Evolutionary conservation across 2,329 filamentous ascomycete genomes (phyloP).

Genomic region (Nakataea oryzae): DNA sequence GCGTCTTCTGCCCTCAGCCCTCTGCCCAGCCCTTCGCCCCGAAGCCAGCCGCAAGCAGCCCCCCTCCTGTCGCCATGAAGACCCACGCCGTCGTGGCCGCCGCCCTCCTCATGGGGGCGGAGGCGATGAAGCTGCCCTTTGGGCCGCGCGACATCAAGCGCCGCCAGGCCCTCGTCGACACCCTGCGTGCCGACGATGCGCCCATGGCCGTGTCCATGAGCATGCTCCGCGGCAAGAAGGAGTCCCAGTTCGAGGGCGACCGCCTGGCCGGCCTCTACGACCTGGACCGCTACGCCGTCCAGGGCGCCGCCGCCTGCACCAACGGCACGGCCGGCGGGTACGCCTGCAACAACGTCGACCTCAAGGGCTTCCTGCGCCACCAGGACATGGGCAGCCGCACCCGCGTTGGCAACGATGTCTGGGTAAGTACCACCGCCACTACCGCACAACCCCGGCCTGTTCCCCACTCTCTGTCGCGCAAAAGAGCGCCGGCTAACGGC

Average conservation of each 20-base stretch:
- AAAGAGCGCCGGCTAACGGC: too few relatives aligned
- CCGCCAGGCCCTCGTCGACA: background rate
- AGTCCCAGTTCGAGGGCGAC: background rate
- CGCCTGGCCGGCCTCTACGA: background rate
- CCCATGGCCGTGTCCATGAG: background rate
- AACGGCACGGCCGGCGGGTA: slow-evolving; percentile 2
- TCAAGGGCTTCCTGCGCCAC: slow-evolving; percentile 1
- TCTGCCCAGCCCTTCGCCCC: background rate
- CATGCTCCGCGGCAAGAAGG: background rate
- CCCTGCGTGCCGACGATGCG: background rate
- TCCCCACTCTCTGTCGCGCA: too few relatives aligned
- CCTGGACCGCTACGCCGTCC: background rate
- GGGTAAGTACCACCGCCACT: background rate
- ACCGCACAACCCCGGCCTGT: too few relatives aligned
- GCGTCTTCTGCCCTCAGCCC: too few relatives aligned
- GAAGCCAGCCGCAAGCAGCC: background rate
- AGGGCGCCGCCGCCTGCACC: background rate
- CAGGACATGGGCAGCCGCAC: slow-evolving; percentile 1
- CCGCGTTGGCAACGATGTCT: background rate
- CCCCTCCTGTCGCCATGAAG: background rate
- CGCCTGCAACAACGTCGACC: slow-evolving; percentile 2
- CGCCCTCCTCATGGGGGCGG: background rate
- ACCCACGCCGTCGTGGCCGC: background rate
- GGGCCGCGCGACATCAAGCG: background rate
- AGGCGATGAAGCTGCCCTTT: background rate